Evolutionary conservation across 2,329 filamentous ascomycete species (phyloP), one percentile per base, ranked within the genome.

Genomic region (Talaromyces islandicus): DNA sequence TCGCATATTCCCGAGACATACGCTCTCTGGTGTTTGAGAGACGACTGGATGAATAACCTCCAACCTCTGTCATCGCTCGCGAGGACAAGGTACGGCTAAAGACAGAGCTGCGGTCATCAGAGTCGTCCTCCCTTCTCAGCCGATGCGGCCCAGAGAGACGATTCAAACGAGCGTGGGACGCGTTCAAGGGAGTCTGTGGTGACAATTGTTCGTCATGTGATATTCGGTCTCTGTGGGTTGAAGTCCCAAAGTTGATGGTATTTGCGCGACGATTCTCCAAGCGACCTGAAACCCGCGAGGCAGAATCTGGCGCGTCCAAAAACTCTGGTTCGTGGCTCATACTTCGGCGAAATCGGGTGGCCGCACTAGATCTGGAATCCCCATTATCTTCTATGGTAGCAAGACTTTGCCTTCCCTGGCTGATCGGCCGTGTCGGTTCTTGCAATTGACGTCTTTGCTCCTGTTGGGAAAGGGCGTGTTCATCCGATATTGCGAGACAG

Each of bases 401-500:
- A 35, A 54, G 59, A 50, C 43, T 56, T 25, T 52, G 59, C 17
- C 59, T 58, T 25, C 38, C 72, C 55, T 56, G 59, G n/a, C 59
- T 61, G 19, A 27, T 71, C 53, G 67, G 68, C 52, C 69, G 71
- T 53, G 67, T 64, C 54, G 55, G 58, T 19, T 64, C 66, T 67
- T 59, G 72, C 57, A 27, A 38, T 30, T 58, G 51, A 27, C 55
- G 52, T 46, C 53, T 56, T 12, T 27, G 51, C 54, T 68, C 67
- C 48, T 59, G 58, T 55, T 64, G 66, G 25, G 21, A 24, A 19
- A 58, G 68, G 54, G 72, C 58, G 29, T 73, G 69, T 46, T 85
- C 84, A 64, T 90, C 89, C 30, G 87, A 87, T 58, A 99, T 78
- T 0, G 92, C 90, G 59, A 99, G 84, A 70, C 91, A 96, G 7